Evolutionary conservation across 176 grass and related monocot genomes (phyloP), one percentile per base, ranked within the genome.

Genomic region (Juncus effusus): DNA sequence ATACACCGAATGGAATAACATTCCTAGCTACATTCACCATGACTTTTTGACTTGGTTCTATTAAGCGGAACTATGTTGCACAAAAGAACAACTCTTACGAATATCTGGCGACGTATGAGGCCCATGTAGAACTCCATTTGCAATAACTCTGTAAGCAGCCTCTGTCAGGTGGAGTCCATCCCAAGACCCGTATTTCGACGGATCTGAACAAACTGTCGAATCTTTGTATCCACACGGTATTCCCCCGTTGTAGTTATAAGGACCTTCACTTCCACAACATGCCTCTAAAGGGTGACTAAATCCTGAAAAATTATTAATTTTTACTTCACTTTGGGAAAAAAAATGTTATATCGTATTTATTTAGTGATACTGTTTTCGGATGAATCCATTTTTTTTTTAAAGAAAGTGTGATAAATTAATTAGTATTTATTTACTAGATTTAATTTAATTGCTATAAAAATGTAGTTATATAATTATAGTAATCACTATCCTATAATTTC

Each of bases 141-240:
- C 52, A 42, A 70, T 70, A 36, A 70, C 36, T 57, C 55, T 54
- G 40, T 57, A 55, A 4, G 51, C 67, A 16, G 36, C 40, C 9
- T 70, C 67, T 15, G 67, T 70, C 10, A 70, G 16, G 36, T 70
- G 67, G 4, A 70, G 40, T 4, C 67, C 67, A 42, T 70, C 67
- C 67, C 67, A 70, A 14, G 67, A 70, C 3, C 52, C 5, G 40
- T 70, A 57, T 70, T 10, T 70, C 0, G 37, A 41, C 39, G 67
- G 67, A 70, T 70, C 67, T 39, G 36, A 51, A 57, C 67, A 70
- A 70, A 70, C 51, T 2, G n/a, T 70, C 13, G 52, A 70, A 15
- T 13, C 3, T 10, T 70, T 4, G 6, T 57, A 1, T 2, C 67
- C 37, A 54, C 67, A 70, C 15, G 10, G 10, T 10, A 70, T 36